Percentiles rank a stretch among this genome's conserved stretches.
Evolutionary conservation across 768 basidiomycete species (phyloP).

Genomic region (Leccinum olivaceopallidum): DNA sequence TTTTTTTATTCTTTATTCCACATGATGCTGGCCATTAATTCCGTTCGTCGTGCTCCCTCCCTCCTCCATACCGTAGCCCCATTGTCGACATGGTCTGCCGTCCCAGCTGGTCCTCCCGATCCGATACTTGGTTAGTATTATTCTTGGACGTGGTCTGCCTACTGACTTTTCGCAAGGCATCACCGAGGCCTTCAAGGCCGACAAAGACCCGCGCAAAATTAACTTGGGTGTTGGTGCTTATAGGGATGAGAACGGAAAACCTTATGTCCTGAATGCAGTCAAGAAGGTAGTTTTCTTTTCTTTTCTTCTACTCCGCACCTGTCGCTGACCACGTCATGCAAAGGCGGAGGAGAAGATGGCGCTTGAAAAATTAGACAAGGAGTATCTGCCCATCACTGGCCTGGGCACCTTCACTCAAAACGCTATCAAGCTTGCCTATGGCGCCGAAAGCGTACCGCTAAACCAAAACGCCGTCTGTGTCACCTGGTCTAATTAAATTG

Average conservation of each 20-base stretch:
- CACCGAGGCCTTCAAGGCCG: constrained; percentile 95
- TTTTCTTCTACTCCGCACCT: background rate
- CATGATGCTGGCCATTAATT: constrained; percentile 41
- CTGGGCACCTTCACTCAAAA: constrained; percentile 81
- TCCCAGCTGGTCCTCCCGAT: constrained; percentile 88
- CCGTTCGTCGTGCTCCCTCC: constrained; percentile 52
- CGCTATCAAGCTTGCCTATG: constrained; percentile 90
- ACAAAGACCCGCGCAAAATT: constrained; percentile 89
- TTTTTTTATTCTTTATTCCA: background rate
- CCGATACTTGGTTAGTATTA: constrained; percentile 76
- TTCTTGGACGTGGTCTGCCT: background rate
- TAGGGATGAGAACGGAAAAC: constrained; percentile 92
- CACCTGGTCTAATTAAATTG: background rate
- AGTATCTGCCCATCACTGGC: constrained; percentile 96
- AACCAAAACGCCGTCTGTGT: constrained; percentile 67
- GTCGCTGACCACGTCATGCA: constrained; percentile 3
- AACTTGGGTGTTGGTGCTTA: constrained; percentile 98
- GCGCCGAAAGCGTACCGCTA: constrained; percentile 72
- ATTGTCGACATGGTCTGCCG: constrained; percentile 77
- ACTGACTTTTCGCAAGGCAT: constrained; percentile 54
- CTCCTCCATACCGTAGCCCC: constrained; percentile 39
- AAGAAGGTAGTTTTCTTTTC: constrained; percentile 58
- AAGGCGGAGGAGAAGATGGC: constrained; percentile 79
- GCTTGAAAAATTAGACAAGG: constrained; percentile 77
- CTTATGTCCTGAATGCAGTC: constrained; percentile 88